These are phyloP conservation scores for Colletotrichum liriopes DNA, from an alignment of 2,329 filamentous ascomycete genomes.

Conservation along the genomic window DNA sequence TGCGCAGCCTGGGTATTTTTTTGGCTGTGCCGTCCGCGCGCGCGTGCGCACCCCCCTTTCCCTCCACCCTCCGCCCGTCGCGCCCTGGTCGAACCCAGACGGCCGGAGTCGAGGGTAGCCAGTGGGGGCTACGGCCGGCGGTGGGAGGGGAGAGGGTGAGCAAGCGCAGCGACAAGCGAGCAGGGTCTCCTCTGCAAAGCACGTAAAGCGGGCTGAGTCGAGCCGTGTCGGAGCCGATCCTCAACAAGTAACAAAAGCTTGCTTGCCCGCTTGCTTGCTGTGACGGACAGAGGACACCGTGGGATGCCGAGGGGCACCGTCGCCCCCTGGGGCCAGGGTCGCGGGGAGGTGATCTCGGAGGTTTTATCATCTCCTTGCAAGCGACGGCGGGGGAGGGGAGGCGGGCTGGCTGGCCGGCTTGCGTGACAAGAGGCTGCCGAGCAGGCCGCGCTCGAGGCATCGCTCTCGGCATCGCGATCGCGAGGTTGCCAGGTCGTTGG, in stretches of 20 bases:
- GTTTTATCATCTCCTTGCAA: not conserved
- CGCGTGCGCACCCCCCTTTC: not conserved
- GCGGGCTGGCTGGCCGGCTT: too few species aligned
- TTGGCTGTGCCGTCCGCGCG: too few species aligned
- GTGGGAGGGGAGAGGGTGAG: too few species aligned
- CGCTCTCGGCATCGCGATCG: constrained; percentile 5
- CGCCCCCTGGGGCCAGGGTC: not conserved
- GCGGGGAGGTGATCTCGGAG: not conserved
- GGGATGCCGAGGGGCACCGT: not conserved
- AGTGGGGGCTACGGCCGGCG: not conserved
- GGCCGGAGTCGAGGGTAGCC: constrained; percentile 6
- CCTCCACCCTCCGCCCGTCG: not conserved
- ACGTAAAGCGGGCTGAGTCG: not conserved
- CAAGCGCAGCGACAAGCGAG: not conserved
- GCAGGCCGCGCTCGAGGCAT: not conserved
- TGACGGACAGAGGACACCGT: constrained; percentile 5
- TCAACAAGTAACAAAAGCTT: too few species aligned
- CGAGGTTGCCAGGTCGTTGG: not conserved
- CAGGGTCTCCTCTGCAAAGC: not conserved
- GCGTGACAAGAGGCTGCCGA: not conserved
- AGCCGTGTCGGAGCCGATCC: not conserved
- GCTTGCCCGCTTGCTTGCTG: not conserved
- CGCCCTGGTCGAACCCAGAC: constrained; percentile 3
- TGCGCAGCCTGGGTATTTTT: not conserved
- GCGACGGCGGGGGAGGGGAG: constrained; percentile 1